phyloP scores from a whole-genome alignment of 2,329 filamentous ascomycete species.

The Curvularia spicifera region DNA sequence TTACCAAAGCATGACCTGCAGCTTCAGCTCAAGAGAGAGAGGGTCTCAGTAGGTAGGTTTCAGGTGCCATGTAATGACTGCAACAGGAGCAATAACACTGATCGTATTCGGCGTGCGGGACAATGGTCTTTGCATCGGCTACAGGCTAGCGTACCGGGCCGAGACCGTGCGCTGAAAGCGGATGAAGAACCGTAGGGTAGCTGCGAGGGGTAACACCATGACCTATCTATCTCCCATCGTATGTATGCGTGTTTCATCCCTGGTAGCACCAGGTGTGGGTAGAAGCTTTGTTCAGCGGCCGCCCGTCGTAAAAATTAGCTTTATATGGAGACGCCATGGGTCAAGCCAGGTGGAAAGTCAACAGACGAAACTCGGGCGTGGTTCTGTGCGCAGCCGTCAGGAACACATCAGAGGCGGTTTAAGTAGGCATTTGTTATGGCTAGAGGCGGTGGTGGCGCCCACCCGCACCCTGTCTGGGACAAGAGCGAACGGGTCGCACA shows the following conservation, averaged over 20 bases:
- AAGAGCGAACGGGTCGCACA: slow-evolving; percentile 9
- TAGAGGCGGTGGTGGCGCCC: too few species aligned
- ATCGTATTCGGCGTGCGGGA: background rate
- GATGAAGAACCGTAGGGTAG: background rate
- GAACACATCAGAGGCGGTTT: background rate
- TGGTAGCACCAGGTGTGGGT: background rate
- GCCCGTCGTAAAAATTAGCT: background rate
- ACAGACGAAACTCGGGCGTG: too few species aligned
- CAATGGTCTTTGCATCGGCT: background rate
- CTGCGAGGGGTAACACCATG: background rate
- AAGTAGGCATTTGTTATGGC: too few species aligned
- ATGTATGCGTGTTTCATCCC: background rate
- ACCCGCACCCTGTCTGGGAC: background rate
- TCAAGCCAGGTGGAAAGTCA: background rate
- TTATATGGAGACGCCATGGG: background rate
- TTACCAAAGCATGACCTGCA: background rate
- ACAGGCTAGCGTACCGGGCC: background rate
- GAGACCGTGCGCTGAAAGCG: background rate
- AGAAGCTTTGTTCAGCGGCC: background rate
- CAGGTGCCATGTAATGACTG: background rate
- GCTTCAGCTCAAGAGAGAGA: background rate
- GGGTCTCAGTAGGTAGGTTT: background rate
- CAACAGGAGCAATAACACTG: background rate
- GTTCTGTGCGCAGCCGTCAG: too few species aligned
- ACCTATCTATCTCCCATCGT: too few species aligned